Conservation (phyloP, 345 rosid species). For the Salix koriyanagi region DNA sequence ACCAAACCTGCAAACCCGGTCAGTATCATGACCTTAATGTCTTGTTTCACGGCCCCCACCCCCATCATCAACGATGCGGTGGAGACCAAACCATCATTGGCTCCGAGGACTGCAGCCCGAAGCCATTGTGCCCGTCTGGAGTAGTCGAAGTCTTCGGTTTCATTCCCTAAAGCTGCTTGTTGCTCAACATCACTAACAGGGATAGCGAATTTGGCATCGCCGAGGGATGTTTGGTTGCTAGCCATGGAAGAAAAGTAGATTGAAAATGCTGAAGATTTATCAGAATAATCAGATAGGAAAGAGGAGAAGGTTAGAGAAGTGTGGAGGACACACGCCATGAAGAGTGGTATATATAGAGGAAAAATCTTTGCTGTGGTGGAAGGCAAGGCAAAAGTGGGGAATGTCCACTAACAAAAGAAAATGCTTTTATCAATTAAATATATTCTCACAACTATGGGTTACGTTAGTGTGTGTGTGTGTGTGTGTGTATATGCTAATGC, state of each 20-base stretch:
- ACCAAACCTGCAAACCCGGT: slow-evolving; percentile 86
- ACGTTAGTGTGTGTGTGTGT: not conserved
- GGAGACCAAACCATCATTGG: slow-evolving; percentile 86
- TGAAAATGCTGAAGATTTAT: not conserved
- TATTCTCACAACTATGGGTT: not conserved
- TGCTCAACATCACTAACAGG: slow-evolving; percentile 33
- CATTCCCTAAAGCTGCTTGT: slow-evolving; percentile 21
- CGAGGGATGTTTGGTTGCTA: slow-evolving; percentile 25
- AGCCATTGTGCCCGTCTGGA: slow-evolving; percentile 90
- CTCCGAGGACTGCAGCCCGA: slow-evolving; percentile 89
- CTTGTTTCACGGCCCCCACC: slow-evolving; percentile 78
- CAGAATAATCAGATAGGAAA: not conserved
- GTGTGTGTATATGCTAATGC: not conserved
- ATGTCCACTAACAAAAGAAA: slow-evolving; percentile 32
- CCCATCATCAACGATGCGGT: slow-evolving; percentile 92
- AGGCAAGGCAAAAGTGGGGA: slow-evolving; percentile 36
- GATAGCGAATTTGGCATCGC: slow-evolving; percentile 27
- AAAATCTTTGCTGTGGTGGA: slow-evolving; percentile 20
- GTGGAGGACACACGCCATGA: slow-evolving; percentile 65
- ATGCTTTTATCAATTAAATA: not conserved
- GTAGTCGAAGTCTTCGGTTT: slow-evolving; percentile 46
- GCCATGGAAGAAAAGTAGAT: slow-evolving; percentile 23
- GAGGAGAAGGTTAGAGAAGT: slow-evolving; percentile 24
- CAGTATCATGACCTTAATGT: slow-evolving; percentile 71
- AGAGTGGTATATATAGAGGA: slow-evolving; percentile 45